Percentiles rank a stretch among this genome's conserved stretches.
Evolutionary conservation across 352 stramenopile genomes (phyloP).

Genomic region (Elongisporangium anandrum): DNA sequence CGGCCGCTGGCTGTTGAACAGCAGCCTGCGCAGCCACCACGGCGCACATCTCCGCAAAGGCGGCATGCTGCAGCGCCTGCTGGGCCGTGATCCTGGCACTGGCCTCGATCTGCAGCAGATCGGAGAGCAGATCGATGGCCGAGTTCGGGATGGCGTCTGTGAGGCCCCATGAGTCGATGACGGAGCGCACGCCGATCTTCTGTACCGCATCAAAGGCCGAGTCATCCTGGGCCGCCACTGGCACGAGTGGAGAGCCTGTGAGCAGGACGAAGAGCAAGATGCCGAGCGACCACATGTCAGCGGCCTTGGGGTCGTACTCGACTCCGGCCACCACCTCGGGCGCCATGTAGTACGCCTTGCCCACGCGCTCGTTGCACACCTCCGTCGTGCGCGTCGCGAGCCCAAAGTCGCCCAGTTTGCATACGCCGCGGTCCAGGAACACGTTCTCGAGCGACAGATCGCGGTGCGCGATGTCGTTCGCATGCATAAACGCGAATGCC

Average conservation of each 20-base stretch:
- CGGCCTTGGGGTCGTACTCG: constrained; percentile 32
- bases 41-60: constrained; percentile 1
- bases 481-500: constrained; percentile 26
- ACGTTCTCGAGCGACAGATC: constrained; percentile 46
- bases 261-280: constrained; percentile 64
- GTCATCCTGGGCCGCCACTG: constrained; percentile 26
- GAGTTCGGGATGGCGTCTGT: constrained; percentile 11
- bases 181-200: constrained; percentile 18
- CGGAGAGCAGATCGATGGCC: constrained; percentile 15
- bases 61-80: constrained; percentile 13
- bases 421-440: constrained; percentile 25
- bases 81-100: constrained; percentile 18
- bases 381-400: constrained; percentile 30
- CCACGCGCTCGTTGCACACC: constrained; percentile 22
- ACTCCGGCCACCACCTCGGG: constrained; percentile 32
- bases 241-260: constrained; percentile 39
- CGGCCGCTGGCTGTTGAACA: too few species aligned
- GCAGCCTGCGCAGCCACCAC: too few species aligned
- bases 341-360: constrained; percentile 58
- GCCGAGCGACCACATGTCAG: constrained; percentile 62
- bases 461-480: constrained; percentile 26
- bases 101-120: constrained; percentile 24
- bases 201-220: constrained; percentile 34
- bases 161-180: constrained; percentile 28
- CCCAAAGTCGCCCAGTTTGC: constrained; percentile 45